Conservation (phyloP, 441 rosid genomes). For the Pelargonium citronellum region DNA sequence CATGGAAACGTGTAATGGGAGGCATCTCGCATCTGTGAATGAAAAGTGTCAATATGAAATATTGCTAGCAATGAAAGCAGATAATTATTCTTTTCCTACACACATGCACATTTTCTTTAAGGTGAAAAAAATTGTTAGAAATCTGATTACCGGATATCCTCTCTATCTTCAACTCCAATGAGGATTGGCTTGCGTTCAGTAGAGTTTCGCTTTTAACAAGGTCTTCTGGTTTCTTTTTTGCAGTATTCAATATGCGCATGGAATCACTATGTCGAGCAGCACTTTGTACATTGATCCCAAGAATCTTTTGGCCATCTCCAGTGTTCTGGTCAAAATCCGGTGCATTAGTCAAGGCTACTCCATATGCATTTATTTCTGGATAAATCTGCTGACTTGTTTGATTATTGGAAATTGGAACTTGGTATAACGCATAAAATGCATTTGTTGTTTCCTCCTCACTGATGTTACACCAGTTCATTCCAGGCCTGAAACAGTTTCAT, state of each 20-base stretch:
- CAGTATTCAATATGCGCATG: conserved; percentile 1
- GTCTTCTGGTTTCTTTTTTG: conserved; percentile 4
- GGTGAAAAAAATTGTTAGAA: not conserved
- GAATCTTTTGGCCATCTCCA: conserved; percentile 1
- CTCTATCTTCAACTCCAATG: conserved; percentile 5
- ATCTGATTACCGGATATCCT: conserved; percentile 1
- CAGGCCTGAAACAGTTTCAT: conserved; percentile 41
- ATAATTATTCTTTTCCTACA: conserved; percentile 4
- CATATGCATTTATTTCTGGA: conserved; percentile 24
- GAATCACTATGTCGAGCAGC: conserved; percentile 5
- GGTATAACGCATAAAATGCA: conserved; percentile 37
- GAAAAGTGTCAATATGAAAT: not conserved
- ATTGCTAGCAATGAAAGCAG: conserved; percentile 3
- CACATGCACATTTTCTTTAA: not conserved
- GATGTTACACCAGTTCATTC: conserved; percentile 62
- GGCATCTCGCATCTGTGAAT: not conserved
- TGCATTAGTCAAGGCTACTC: conserved; percentile 23
- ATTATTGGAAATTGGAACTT: conserved; percentile 39
- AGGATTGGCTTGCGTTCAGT: conserved; percentile 2
- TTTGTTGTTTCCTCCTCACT: conserved; percentile 61
- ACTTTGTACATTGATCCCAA: conserved; percentile 4
- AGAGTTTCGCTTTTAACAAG: conserved; percentile 1
- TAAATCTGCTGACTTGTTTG: conserved; percentile 40
- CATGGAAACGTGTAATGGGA: not conserved
- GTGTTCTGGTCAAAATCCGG: conserved; percentile 29